Evolutionary conservation across 2,329 filamentous ascomycete genomes (phyloP), one percentile per base, ranked within the genome.

Genomic region (Alternaria sp.): DNA sequence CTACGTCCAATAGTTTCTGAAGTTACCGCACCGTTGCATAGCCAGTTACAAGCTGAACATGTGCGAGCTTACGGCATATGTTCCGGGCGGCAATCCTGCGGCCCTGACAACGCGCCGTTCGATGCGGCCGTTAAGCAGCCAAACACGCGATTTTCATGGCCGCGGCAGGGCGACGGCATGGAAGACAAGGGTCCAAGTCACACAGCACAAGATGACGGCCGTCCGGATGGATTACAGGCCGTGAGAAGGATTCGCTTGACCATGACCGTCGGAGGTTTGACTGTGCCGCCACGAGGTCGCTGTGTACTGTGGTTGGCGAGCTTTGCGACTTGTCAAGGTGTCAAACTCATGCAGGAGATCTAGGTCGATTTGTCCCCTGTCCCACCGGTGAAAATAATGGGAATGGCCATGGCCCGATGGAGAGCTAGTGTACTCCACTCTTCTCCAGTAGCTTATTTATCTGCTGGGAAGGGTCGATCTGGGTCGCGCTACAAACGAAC

Each of bases 1-100:
- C 46, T 42, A 44, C 47, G 42, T 39, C 46, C 57, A 36, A 59
- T 59, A 56, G 57, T 51, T 36, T 51, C n/a, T 36, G 24, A 51
- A 30, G 52, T 56, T 48, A 49, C 44, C 12, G 16, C 28, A 59
- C 59, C 53, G 53, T 42, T 53, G 34, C 51, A 54, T 51, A 61
- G 51, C 48, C 56, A 44, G 54, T 22, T 30, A 38, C 20, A 20
- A 54, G 48, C 39, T 54, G 49, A 38, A 38, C 53, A 43, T 46
- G 64, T 60, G 62, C 64, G 59, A 66, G 62, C 66, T 68, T 56
- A 65, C 64, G 64, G 67, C 59, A 61, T 62, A 47, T 54, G 49
- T 60, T 56, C 64, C 59, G 61, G 53, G 53, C 66, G 59, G 68
- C 62, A 69, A 58, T 67, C 57, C 64, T 66, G 57, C 63, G 54